Conservation (phyloP, 2,329 filamentous ascomycete species). For the Trichoderma semiorbis region DNA sequence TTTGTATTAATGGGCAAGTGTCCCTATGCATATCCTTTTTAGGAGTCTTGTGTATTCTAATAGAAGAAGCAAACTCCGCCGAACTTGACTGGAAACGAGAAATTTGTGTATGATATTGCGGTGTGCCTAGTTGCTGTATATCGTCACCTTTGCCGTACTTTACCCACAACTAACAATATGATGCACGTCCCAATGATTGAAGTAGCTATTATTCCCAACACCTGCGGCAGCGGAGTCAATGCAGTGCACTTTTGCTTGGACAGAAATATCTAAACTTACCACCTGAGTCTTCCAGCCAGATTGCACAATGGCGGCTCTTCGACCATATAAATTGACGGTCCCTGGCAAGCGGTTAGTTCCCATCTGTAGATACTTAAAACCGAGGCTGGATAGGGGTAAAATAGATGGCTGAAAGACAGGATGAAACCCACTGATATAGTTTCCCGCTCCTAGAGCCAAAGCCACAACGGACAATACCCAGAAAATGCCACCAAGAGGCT, state of each 20-base stretch:
- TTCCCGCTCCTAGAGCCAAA: slow-evolving; percentile 71
- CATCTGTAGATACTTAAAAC: neutral
- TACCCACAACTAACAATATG: slow-evolving; percentile 54
- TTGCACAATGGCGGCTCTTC: slow-evolving; percentile 79
- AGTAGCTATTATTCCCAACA: slow-evolving; percentile 59
- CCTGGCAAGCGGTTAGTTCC: slow-evolving; percentile 35
- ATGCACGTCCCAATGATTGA: slow-evolving; percentile 65
- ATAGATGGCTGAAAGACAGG: neutral
- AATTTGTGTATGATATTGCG: neutral
- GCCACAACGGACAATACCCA: slow-evolving; percentile 80
- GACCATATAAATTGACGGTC: slow-evolving; percentile 75
- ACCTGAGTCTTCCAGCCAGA: slow-evolving; percentile 89
- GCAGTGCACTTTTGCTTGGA: neutral
- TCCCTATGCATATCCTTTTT: neutral
- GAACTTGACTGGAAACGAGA: neutral
- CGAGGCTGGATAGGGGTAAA: neutral
- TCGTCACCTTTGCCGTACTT: slow-evolving; percentile 22
- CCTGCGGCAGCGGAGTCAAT: slow-evolving; percentile 37
- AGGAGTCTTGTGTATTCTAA: neutral
- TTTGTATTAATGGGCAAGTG: neutral
- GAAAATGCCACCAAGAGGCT: slow-evolving; percentile 83
- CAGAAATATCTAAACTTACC: slow-evolving; percentile 44
- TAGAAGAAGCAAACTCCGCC: no score
- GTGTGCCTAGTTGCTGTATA: neutral
- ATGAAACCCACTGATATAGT: slow-evolving; percentile 69